A percentile compares a stretch with the other conserved stretches of the same genome.
Evolutionary conservation across 306 rosid species (phyloP).

Genomic region (Vigna unguiculata): DNA sequence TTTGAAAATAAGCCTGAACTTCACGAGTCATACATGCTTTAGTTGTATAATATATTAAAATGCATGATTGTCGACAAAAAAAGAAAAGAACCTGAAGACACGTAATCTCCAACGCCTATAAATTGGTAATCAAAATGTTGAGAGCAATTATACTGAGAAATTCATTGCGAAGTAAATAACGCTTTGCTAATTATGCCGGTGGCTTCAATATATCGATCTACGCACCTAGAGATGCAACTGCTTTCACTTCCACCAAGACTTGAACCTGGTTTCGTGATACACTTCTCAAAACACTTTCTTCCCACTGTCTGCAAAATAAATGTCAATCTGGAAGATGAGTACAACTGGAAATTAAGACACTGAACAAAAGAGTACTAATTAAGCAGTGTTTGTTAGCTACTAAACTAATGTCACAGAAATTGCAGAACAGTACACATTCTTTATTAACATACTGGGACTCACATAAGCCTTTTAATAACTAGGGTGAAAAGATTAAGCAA

Average conservation of each 20-base stretch:
- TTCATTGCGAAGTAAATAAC: constrained; percentile 63
- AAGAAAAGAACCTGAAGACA: background rate
- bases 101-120: constrained; percentile 20
- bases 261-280: constrained; percentile 91
- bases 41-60: constrained; percentile 1
- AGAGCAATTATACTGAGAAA: constrained; percentile 12
- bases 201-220: constrained; percentile 97
- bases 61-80: constrained; percentile 16
- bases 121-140: constrained; percentile 22
- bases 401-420: background rate
- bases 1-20: constrained; percentile 7
- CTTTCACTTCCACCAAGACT: constrained; percentile 87
- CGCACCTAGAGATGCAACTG: constrained; percentile 91
- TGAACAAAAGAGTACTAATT: background rate
- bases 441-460: no score
- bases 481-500: no score
- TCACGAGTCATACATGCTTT: background rate
- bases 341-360: background rate
- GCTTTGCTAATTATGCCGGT: constrained; percentile 87
- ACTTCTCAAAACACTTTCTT: constrained; percentile 90
- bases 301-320: constrained; percentile 72
- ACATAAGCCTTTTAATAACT: no score
- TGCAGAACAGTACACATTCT: no score
- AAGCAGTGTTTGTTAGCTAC: no score
- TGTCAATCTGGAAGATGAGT: background rate